A percentile compares a stretch with the other conserved stretches of the same genome.
Evolutionary conservation across 495 filamentous ascomycete genomes (phyloP).

Genomic region (Penicillium alfredii): DNA sequence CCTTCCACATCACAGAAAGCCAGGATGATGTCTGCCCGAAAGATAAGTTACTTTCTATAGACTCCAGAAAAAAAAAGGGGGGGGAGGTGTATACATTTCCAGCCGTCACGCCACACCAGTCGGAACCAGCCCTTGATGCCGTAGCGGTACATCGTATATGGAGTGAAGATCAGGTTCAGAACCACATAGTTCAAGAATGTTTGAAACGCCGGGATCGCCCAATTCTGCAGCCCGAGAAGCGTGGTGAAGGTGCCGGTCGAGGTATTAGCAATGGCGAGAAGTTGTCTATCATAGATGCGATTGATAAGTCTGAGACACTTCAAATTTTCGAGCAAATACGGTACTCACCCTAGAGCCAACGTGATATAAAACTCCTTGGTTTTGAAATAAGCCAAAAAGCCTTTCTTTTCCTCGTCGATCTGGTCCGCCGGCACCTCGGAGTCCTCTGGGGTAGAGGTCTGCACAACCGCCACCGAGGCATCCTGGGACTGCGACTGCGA

Average conservation of each 20-base stretch:
- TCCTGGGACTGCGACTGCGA: conserved; percentile 22
- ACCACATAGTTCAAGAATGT: conserved; percentile 90
- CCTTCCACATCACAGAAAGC: conserved; percentile 91
- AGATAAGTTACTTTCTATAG: too few relatives aligned
- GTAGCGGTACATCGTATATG: conserved; percentile 74
- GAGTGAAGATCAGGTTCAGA: conserved; percentile 76
- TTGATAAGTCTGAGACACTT: not conserved
- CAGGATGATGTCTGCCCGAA: conserved; percentile 66
- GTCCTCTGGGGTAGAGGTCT: conserved; percentile 8
- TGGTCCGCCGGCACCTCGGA: conserved; percentile 29
- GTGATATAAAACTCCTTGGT: conserved; percentile 86
- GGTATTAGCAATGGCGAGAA: conserved; percentile 82
- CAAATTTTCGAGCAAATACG: not conserved
- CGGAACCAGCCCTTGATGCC: conserved; percentile 64
- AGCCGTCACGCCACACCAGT: conserved; percentile 64
- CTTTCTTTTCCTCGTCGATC: conserved; percentile 41
- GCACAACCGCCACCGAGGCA: conserved; percentile 15
- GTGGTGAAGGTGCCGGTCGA: conserved; percentile 81
- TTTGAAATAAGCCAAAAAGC: conserved; percentile 71
- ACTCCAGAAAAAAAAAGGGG: too few relatives aligned
- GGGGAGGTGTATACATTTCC: conserved; percentile 61
- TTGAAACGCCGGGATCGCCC: conserved; percentile 94
- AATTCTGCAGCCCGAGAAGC: conserved; percentile 60
- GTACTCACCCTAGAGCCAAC: conserved; percentile 64
- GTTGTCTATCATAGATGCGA: conserved; percentile 50